Evolutionary conservation across 2,329 filamentous ascomycete species (phyloP), one percentile per base, ranked within the genome.

Genomic region (Alternaria atra): DNA sequence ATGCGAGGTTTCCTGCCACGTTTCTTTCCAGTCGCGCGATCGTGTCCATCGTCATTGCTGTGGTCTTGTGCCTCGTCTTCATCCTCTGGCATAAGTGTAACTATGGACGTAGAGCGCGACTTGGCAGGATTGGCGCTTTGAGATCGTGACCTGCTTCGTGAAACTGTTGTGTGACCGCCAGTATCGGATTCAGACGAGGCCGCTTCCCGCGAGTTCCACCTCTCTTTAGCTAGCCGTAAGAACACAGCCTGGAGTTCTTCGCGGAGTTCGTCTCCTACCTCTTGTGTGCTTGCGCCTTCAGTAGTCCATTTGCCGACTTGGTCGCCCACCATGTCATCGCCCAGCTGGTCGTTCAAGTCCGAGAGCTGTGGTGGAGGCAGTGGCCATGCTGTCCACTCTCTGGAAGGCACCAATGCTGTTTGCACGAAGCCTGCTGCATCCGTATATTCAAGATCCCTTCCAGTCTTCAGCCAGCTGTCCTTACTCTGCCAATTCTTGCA

Each of bases 341-440:
- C 65, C 57, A 39, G 78, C 70, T 75, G 35, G 43, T 91, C 85
- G 20, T 81, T 81, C 13, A 83, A 81, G 15, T 82, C 80, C 2
- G 91, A 91, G 7, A 95, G 88, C 27, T 84, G 80, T 7, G 82
- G 79, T 5, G 86, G 82, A 20, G 84, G 83, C 72, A 96, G 77
- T 5, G 94, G 94, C 94, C 94, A 97, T 0, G 93, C 91, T 17
- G 91, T 92, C 94, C 94, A 97, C 5, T 74, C 66, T 60, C 85
- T 87, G 0, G 86, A 70, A 2, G 85, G 83, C 15, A 78, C 68
- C 67, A 84, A 82, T 2, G 73, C 65, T 58, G 67, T 69, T 32
- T 77, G 72, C 5, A 65, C 64, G 42, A 76, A 65, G 15, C 74
- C 74, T 27, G 58, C 53, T 5, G 61, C 64, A 60, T 76, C 73